Evolutionary conservation across 306 rosid genomes (phyloP).

Genomic region (Cicer arietinum): DNA sequence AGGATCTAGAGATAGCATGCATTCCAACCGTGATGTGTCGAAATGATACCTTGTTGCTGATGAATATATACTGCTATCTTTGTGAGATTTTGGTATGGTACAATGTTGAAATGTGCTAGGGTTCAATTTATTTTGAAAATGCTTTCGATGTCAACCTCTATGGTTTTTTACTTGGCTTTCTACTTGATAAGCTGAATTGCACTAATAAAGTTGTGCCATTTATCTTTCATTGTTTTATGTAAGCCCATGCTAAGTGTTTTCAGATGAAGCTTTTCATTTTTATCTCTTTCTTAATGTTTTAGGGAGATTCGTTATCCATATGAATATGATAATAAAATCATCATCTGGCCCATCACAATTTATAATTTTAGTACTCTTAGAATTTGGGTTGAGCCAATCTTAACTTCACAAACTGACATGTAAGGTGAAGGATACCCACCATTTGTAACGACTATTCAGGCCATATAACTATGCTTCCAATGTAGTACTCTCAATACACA

Average conservation of each 20-base stretch:
- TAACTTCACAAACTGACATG: background rate
- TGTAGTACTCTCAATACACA: background rate
- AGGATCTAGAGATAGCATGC: constrained; percentile 15
- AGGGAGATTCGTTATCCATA: background rate
- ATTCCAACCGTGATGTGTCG: no score
- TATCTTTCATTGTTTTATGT: constrained; percentile 14
- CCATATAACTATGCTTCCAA: background rate
- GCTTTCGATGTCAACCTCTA: constrained; percentile 16
- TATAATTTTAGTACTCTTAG: background rate
- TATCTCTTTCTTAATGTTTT: constrained; percentile 9
- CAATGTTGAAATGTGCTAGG: constrained; percentile 10
- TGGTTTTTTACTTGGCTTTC: background rate
- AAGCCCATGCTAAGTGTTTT: background rate
- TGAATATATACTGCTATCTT: background rate
- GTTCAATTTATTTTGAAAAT: constrained; percentile 23
- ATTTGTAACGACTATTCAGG: background rate
- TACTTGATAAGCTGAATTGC: background rate
- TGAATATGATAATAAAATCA: constrained; percentile 1
- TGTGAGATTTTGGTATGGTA: constrained; percentile 1
- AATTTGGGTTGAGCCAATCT: background rate
- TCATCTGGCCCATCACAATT: constrained; percentile 11
- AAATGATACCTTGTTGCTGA: background rate
- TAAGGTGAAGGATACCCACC: background rate
- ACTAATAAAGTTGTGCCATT: constrained; percentile 3
- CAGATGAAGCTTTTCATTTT: background rate